These are phyloP conservation scores for Nemania diffusa DNA, from an alignment of 2,329 filamentous ascomycete genomes.

Conservation along the genomic window DNA sequence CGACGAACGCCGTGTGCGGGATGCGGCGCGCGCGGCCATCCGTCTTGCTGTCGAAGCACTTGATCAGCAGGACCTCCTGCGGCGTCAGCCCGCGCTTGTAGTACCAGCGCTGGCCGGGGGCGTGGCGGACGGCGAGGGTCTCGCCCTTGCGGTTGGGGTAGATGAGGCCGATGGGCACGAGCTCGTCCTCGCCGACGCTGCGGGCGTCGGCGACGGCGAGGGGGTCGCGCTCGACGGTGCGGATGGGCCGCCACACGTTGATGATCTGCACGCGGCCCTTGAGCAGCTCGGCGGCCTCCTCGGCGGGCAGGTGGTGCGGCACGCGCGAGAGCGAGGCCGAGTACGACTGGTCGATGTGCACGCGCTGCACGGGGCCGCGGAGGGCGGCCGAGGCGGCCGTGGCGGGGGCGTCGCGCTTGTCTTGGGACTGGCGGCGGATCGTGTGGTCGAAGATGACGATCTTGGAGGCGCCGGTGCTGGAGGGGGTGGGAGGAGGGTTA, in stretches of 20 bases:
- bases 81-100: slow-evolving; percentile 63
- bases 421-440: slow-evolving; percentile 54
- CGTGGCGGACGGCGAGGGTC: slow-evolving; percentile 58
- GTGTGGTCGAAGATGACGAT: slow-evolving; percentile 73
- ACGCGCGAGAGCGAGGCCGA: slow-evolving; percentile 54
- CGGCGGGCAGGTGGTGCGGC: slow-evolving; percentile 57
- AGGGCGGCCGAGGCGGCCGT: slow-evolving; percentile 29
- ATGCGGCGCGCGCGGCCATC: slow-evolving; percentile 64
- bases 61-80: slow-evolving; percentile 67
- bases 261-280: slow-evolving; percentile 63
- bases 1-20: slow-evolving; percentile 66
- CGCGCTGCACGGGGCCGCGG: slow-evolving; percentile 60
- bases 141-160: slow-evolving; percentile 63
- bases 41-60: slow-evolving; percentile 69
- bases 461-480: slow-evolving; percentile 64
- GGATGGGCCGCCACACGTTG: slow-evolving; percentile 64
- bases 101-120: slow-evolving; percentile 60
- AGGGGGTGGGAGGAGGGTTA: too few species aligned
- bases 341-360: slow-evolving; percentile 70
- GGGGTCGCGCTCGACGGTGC: slow-evolving; percentile 63
- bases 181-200: slow-evolving; percentile 61
- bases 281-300: slow-evolving; percentile 56
- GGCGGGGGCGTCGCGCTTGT: slow-evolving; percentile 60
- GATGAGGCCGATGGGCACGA: slow-evolving; percentile 60
- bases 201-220: slow-evolving; percentile 63